phyloP scores from a whole-genome alignment of 371 early-diverging fungal species.

The Apophysomyces sp. region DNA sequence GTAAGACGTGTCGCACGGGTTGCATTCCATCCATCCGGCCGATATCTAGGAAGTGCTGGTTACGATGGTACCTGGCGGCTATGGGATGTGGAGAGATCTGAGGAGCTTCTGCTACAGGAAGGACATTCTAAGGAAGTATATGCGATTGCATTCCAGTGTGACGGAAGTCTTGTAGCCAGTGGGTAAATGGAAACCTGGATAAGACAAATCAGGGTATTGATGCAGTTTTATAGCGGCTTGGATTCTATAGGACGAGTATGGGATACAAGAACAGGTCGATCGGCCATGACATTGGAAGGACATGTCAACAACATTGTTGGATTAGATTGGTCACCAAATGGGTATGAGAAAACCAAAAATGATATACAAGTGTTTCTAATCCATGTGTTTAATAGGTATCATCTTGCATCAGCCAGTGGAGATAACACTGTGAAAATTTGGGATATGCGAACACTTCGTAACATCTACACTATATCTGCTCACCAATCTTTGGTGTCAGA shows the following conservation, averaged over 20 bases:
- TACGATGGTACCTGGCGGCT: conserved; percentile 95
- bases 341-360: conserved; percentile 35
- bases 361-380: not conserved
- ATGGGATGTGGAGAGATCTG: conserved; percentile 82
- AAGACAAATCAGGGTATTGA: not conserved
- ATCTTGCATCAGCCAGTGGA: conserved; percentile 79
- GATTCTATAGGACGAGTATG: conserved; percentile 93
- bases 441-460: conserved; percentile 83
- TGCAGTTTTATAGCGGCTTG: conserved; percentile 61
- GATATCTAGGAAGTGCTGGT: conserved; percentile 84
- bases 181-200: conserved; percentile 50
- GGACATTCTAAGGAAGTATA: conserved; percentile 94
- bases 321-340: conserved; percentile 92
- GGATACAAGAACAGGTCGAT: conserved; percentile 93
- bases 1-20: conserved; percentile 82
- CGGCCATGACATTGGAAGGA: conserved; percentile 85
- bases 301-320: conserved; percentile 89
- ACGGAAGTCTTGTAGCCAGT: conserved; percentile 89
- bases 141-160: conserved; percentile 86
- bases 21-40: conserved; percentile 90
- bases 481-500: conserved; percentile 89
- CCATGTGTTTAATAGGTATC: conserved; percentile 40
- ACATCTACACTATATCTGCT: conserved; percentile 86
- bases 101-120: conserved; percentile 87
- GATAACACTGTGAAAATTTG: conserved; percentile 88